Conservation (phyloP, 1,284 basidiomycete genomes). For the Ceraceosorus guamensis region DNA sequence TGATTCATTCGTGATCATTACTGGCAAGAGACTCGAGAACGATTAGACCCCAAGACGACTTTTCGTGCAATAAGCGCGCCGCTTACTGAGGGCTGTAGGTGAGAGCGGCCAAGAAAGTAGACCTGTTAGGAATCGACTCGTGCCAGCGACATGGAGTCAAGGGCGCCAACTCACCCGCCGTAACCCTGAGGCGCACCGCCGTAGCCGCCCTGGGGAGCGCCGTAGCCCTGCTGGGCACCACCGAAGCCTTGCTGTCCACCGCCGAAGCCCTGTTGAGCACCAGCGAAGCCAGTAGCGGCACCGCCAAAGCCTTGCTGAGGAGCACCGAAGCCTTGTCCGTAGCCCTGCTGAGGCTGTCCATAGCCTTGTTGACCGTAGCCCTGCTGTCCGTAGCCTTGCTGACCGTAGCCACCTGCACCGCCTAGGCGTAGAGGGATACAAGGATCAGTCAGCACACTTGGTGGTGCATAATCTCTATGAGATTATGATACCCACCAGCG, state of each 20-base stretch:
- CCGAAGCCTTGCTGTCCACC: conserved; percentile 31
- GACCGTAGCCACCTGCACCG: conserved; percentile 14
- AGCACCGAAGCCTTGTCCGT: background rate
- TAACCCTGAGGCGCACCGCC: conserved; percentile 22
- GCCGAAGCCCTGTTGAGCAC: conserved; percentile 18
- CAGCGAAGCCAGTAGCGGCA: background rate
- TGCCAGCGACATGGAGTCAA: no score
- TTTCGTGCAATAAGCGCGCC: no score
- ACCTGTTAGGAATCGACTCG: no score
- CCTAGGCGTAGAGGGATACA: no score
- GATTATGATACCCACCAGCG: background rate
- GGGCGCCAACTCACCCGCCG: conserved; percentile 1
- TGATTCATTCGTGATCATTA: no score
- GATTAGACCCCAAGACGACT: no score
- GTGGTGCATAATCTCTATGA: no score
- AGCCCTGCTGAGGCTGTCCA: background rate
- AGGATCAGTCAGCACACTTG: no score
- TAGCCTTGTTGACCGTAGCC: conserved; percentile 11
- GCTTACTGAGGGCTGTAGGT: no score
- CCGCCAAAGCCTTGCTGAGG: no score
- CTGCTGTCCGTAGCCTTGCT: conserved; percentile 21
- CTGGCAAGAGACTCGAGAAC: no score
- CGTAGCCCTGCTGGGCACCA: conserved; percentile 32
- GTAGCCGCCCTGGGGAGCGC: conserved; percentile 21
- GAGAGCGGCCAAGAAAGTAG: no score